Base-by-base conservation (phyloP, 2,329 filamentous ascomycete species). In the Teratosphaeria nubilosa region DNA sequence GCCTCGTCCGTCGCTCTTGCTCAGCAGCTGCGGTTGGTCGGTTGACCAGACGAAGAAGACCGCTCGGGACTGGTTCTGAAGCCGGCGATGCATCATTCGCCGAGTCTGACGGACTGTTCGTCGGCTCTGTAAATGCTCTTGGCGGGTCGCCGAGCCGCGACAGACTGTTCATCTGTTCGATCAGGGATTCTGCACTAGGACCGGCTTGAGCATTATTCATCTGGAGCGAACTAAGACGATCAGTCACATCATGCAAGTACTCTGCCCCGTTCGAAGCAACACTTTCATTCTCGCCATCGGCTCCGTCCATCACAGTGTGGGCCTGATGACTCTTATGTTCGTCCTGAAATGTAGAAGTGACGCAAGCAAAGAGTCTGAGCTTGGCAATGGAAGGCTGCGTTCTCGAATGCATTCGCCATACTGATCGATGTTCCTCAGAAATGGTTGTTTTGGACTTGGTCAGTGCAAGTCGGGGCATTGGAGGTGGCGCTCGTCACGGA, bases 141-240 rank as follows among this genome's bases (percentile, higher is more conserved):
- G 25, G 52, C 24, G n/a, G 45, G 27, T 41, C 20, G 16, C 30
- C 22, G 2, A 57, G 54, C 16, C 48, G 55, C n/a, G 54, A 30
- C 13, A 59, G 13, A 27, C 58, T 54, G 41, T n/a, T 54, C 55
- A 57, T 51, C 13, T 56, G 54, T 51, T 57, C 55, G 14, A 56
- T 20, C 5, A 59, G 54, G 13, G 58, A 54, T 22, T 59, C 58
- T 20, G 20, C 20, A 13, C 1, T 4, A 4, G 6, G 34, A 13
- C 11, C 34, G 11, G 6, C 34, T 6, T 13, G 11, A 37, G 6
- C 1, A 37, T 9, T 37, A 10, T 37, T 16, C 11, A 37, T 13
- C 34, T 16, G 34, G 11, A 10, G 16, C 11, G 34, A 13, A 13
- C 1, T 3, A 16, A 16, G 16, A 37, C 1, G 11, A 16, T 37